phyloP scores from a whole-genome alignment of 768 basidiomycete species.

The Sarcodon aspratus region DNA sequence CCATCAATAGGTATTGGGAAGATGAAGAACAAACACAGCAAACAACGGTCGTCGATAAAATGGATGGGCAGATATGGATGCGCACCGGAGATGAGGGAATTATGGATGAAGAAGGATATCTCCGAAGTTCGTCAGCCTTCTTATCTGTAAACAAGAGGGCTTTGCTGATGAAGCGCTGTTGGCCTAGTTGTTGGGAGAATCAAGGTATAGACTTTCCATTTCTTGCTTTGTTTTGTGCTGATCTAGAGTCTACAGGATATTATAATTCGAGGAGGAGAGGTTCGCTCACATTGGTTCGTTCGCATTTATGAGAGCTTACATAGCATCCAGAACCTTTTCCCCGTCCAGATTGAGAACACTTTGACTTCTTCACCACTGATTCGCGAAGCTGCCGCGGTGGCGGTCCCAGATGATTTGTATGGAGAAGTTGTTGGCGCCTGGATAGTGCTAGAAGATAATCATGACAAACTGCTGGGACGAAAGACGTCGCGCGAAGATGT shows the following conservation, averaged over 20 bases:
- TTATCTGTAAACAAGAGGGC: too few relatives aligned
- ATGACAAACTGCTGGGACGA: neutral
- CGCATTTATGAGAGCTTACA: slow-evolving; percentile 1
- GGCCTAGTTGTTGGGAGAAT: slow-evolving; percentile 62
- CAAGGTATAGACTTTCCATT: slow-evolving; percentile 37
- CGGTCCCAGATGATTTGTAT: slow-evolving; percentile 56
- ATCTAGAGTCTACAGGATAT: slow-evolving; percentile 41
- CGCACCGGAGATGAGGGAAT: slow-evolving; percentile 75
- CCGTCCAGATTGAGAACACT: slow-evolving; percentile 76
- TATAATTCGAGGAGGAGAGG: slow-evolving; percentile 82
- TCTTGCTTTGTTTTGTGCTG: neutral
- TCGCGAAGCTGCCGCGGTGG: slow-evolving; percentile 61
- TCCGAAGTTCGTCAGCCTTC: slow-evolving; percentile 38
- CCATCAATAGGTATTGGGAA: slow-evolving; percentile 58
- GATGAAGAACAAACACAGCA: slow-evolving; percentile 54
- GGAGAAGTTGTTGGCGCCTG: slow-evolving; percentile 80
- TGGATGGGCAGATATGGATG: slow-evolving; percentile 62
- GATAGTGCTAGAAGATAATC: slow-evolving; percentile 40
- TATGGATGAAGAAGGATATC: slow-evolving; percentile 73
- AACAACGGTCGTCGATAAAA: slow-evolving; percentile 44
- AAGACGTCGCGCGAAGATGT: slow-evolving; percentile 40
- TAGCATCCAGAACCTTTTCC: slow-evolving; percentile 58
- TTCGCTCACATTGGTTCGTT: slow-evolving; percentile 12
- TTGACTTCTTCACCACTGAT: slow-evolving; percentile 44
- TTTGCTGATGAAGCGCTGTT: neutral